phyloP scores from a whole-genome alignment of 805 yeast genomes.

The Isabelozyma gotoi region DNA sequence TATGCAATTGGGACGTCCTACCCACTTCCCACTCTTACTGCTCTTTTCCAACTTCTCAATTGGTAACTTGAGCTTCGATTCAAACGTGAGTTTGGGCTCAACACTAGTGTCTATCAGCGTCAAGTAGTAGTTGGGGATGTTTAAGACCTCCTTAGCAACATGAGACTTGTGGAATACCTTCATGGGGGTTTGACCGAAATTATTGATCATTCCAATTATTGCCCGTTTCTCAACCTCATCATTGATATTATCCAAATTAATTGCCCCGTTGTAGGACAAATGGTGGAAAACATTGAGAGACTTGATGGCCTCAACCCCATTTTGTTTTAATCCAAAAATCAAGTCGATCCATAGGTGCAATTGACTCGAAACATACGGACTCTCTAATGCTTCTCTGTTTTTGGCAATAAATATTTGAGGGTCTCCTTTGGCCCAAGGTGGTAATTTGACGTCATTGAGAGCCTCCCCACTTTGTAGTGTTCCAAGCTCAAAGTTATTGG shows the following conservation, averaged over 20 bases:
- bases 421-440: conserved; percentile 82
- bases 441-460: conserved; percentile 65
- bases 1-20: conserved; percentile 45
- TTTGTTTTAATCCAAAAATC: conserved; percentile 78
- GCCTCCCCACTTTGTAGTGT: conserved; percentile 58
- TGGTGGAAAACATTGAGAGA: conserved; percentile 80
- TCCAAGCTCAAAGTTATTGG: conserved; percentile 71
- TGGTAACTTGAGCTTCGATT: conserved; percentile 40
- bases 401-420: conserved; percentile 71
- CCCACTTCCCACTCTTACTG: conserved; percentile 46
- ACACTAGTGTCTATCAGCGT: conserved; percentile 27
- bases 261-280: conserved; percentile 81
- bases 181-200: conserved; percentile 88
- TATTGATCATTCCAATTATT: conserved; percentile 80
- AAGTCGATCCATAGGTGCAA: conserved; percentile 85
- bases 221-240: conserved; percentile 77
- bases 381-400: conserved; percentile 81
- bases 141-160: conserved; percentile 45
- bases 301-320: conserved; percentile 65
- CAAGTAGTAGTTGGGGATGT: conserved; percentile 34
- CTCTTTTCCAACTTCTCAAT: conserved; percentile 48
- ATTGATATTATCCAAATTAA: conserved; percentile 68
- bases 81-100: conserved; percentile 41
- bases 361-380: conserved; percentile 74
- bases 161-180: conserved; percentile 72